Conservation (phyloP, 495 filamentous ascomycete species). For the Aeminium ludgeri region DNA sequence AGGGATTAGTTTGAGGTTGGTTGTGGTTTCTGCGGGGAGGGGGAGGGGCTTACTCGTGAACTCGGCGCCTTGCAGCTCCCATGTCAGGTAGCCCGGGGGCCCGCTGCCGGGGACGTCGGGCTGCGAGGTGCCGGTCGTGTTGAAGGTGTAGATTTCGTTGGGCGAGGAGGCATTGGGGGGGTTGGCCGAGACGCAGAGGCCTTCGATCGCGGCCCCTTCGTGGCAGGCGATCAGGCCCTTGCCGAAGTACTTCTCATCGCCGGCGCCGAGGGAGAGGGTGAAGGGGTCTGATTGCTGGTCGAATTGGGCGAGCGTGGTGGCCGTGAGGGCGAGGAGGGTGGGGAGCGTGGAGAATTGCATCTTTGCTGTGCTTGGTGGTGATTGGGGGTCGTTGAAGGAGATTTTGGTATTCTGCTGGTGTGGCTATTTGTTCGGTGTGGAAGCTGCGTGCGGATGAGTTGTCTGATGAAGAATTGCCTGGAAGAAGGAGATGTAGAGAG, state of each 20-base stretch:
- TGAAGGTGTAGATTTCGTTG: constrained; percentile 20
- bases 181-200: constrained; percentile 29
- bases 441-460: too few relatives aligned
- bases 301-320: constrained; percentile 5
- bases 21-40: neutral
- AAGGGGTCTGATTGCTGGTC: constrained; percentile 23
- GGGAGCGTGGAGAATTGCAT: neutral
- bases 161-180: constrained; percentile 5
- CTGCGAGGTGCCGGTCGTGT: constrained; percentile 24
- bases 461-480: too few relatives aligned
- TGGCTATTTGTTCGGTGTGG: too few relatives aligned
- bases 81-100: constrained; percentile 26
- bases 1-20: neutral
- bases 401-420: too few relatives aligned
- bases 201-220: constrained; percentile 37
- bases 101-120: neutral
- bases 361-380: too few relatives aligned
- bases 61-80: constrained; percentile 24
- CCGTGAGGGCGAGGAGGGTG: neutral
- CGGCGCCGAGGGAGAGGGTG: constrained; percentile 16
- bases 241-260: constrained; percentile 23
- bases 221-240: constrained; percentile 34
- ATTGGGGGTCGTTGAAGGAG: too few relatives aligned
- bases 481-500: too few relatives aligned
- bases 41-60: constrained; percentile 9